phyloP scores from a whole-genome alignment of 108 stramenopile genomes.

The Cafeteria roenbergensis region DNA sequence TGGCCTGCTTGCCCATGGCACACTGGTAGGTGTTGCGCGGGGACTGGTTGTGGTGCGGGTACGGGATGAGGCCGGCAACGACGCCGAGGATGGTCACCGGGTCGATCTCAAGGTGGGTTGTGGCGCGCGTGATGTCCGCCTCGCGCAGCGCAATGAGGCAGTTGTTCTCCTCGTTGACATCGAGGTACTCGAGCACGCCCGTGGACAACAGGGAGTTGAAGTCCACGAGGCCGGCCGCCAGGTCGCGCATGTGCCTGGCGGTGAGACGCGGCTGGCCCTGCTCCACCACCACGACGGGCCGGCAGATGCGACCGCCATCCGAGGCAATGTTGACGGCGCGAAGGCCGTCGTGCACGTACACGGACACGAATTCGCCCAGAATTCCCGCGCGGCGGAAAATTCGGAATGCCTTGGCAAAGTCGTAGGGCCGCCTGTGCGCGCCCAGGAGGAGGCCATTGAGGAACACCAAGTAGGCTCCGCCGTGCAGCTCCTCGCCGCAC shows the following conservation, averaged over 20 bases:
- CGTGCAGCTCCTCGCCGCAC: constrained; percentile 27
- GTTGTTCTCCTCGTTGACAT: constrained; percentile 89
- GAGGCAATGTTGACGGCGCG: constrained; percentile 86
- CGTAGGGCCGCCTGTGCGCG: constrained; percentile 56
- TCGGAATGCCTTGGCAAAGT: constrained; percentile 61
- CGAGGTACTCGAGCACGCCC: constrained; percentile 93
- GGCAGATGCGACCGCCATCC: constrained; percentile 92
- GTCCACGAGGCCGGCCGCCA: neutral
- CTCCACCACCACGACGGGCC: constrained; percentile 83
- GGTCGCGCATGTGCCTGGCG: constrained; percentile 49
- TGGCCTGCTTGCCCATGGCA: constrained; percentile 99
- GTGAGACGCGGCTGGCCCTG: constrained; percentile 55
- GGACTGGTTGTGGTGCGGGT: constrained; percentile 97
- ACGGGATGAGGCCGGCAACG: constrained; percentile 86
- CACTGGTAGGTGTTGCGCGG: constrained; percentile 80
- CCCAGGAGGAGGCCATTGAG: constrained; percentile 88
- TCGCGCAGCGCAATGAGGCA: constrained; percentile 45
- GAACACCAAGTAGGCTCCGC: constrained; percentile 66
- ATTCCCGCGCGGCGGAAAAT: constrained; percentile 65
- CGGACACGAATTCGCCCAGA: constrained; percentile 86
- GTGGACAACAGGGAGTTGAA: constrained; percentile 65
- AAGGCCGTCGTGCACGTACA: constrained; percentile 81
- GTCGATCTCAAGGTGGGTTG: constrained; percentile 96
- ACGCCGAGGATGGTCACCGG: constrained; percentile 92
- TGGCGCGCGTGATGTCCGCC: constrained; percentile 14